Evolutionary conservation across 2,329 filamentous ascomycete species (phyloP), one percentile per base, ranked within the genome.

Genomic region (Rhytidhysteron rufulum): DNA sequence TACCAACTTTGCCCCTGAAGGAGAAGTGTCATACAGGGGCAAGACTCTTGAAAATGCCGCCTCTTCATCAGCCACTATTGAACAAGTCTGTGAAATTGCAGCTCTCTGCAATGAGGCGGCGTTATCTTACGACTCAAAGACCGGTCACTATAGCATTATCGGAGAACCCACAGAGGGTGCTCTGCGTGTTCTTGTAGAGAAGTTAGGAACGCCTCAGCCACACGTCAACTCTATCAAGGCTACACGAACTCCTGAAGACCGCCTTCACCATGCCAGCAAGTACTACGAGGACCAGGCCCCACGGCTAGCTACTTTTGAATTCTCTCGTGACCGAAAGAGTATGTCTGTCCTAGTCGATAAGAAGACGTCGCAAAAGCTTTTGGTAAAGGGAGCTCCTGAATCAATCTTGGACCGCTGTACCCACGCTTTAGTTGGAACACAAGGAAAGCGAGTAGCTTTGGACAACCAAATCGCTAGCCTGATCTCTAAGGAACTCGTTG

Each of bases 91-190:
- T 30, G 80, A 84, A 59, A 75, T 82, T 38, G 73, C 78, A 34
- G 79, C 81, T 17, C 78, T 96, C 33, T 98, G 93, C 70, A 98
- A 98, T 66, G 88, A 95, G 56, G 80, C 93, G 35, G 80, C 81
- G 41, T 74, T 98, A 39, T 80, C 87, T 31, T 90, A 90, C 55
- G 93, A 98, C 66, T 60, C 80, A 13, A 86, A 88, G 58, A 81
- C 78, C 36, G 80, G 79, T 27, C 77, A 78, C 10, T 95, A 86
- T 67, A 84, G 82, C 51, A 94, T 82, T 57, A 81, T 98, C 49
- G 93, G 93, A 47, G 93, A 98, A 67, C 87, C 93, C 15, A 98
- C 93, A 4, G 93, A 98, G 71, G 94, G 90, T 45, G 91, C 91
- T 18, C 75, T 98, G 38, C 83, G 91, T 54, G 88, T 90, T 38